A percentile compares a stretch with the other conserved stretches of the same genome.
These are phyloP conservation scores for Physcia stellaris DNA, from an alignment of 495 filamentous ascomycete genomes.

Conservation along the genomic window DNA sequence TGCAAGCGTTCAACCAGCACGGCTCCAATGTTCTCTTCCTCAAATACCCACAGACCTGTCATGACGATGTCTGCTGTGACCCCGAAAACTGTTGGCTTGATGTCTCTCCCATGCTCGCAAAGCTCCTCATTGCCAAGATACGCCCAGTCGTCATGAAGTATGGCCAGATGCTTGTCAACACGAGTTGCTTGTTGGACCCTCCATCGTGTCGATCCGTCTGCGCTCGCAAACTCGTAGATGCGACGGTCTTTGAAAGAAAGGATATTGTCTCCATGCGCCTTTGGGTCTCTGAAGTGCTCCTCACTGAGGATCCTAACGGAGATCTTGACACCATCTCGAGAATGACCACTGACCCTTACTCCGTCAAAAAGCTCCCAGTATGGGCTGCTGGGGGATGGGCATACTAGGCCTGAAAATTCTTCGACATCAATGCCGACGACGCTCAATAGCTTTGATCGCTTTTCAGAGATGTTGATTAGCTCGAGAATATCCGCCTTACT, in stretches of 20 bases:
- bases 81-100: not conserved
- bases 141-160: conserved; percentile 1
- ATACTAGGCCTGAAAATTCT: not conserved
- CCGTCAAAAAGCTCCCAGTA: not conserved
- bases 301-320: conserved; percentile 2
- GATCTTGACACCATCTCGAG: not conserved
- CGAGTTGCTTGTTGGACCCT: conserved; percentile 2
- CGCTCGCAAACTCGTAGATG: not conserved
- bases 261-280: not conserved
- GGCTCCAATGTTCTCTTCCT: not conserved
- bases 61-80: not conserved
- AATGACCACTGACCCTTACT: not conserved
- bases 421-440: not conserved
- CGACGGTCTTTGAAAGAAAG: conserved; percentile 4
- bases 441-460: conserved; percentile 1
- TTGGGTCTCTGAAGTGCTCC: not conserved
- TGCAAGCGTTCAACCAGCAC: not conserved
- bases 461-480: conserved; percentile 1
- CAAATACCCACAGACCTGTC: not conserved
- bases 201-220: not conserved
- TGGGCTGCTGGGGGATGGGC: not conserved
- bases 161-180: not conserved
- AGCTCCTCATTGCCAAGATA: not conserved
- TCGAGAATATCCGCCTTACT: not conserved
- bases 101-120: not conserved